A percentile compares a stretch with the other conserved stretches of the same genome.
Evolutionary conservation across 2,329 filamentous ascomycete species (phyloP).

Genomic region (Dothistroma septosporum): DNA sequence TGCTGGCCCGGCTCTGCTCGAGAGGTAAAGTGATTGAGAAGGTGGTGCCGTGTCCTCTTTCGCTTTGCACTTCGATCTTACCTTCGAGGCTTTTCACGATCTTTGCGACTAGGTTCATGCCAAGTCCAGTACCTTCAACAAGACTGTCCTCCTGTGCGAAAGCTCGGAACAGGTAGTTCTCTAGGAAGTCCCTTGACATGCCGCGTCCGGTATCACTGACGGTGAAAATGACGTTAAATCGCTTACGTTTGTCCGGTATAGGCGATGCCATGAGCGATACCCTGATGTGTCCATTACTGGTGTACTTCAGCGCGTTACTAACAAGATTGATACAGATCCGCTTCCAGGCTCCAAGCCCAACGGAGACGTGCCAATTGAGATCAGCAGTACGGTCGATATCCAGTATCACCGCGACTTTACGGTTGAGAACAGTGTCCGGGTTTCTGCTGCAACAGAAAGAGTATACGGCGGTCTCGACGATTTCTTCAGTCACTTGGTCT

Average conservation of each 20-base stretch:
- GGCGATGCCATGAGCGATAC: constrained; percentile 28
- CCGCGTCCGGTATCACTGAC: constrained; percentile 64
- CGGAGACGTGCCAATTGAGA: constrained; percentile 41
- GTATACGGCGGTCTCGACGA: constrained; percentile 51
- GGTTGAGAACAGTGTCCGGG: constrained; percentile 19
- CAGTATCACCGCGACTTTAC: constrained; percentile 45
- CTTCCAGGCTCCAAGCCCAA: constrained; percentile 46
- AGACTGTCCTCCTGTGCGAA: constrained; percentile 63
- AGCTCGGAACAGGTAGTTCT: constrained; percentile 58
- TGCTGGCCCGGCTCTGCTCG: constrained; percentile 15
- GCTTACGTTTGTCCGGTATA: constrained; percentile 19
- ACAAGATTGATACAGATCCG: constrained; percentile 47
- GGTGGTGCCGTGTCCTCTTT: constrained; percentile 23
- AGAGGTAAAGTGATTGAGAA: constrained; percentile 23
- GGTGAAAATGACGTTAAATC: constrained; percentile 24
- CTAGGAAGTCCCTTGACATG: constrained; percentile 61
- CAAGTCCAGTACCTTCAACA: constrained; percentile 60
- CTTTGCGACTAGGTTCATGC: constrained; percentile 58
- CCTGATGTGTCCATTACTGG: constrained; percentile 39
- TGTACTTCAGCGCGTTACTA: constrained; percentile 50
- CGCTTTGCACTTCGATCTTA: constrained; percentile 43
- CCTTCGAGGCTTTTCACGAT: constrained; percentile 60
- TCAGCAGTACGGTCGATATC: constrained; percentile 38
- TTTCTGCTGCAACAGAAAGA: constrained; percentile 28
- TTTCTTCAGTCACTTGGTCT: constrained; percentile 49